Conservation (phyloP, 306 rosid genomes). For the Carpinus fangiana region DNA sequence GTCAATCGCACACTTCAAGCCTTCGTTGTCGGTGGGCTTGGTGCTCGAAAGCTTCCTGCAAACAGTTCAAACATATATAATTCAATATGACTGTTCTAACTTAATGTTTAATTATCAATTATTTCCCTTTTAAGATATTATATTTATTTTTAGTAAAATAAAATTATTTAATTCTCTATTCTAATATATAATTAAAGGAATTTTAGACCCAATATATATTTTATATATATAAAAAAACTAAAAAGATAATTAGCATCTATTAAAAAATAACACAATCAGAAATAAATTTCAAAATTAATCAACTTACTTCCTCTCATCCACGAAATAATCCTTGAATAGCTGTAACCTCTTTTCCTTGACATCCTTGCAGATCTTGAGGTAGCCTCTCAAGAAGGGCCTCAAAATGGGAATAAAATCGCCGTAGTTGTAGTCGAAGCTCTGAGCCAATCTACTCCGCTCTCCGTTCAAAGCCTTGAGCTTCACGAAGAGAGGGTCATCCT, state of each 20-base stretch:
- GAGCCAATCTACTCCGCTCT: slow-evolving; percentile 82
- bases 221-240: too few relatives aligned
- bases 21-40: slow-evolving; percentile 41
- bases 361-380: slow-evolving; percentile 78
- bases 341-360: slow-evolving; percentile 71
- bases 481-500: slow-evolving; percentile 60
- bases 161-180: too few relatives aligned
- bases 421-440: slow-evolving; percentile 87
- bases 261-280: too few relatives aligned
- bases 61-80: background rate
- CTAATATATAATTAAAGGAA: too few relatives aligned
- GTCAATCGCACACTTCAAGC: slow-evolving; percentile 81
- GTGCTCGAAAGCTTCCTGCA: slow-evolving; percentile 68
- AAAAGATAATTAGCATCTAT: too few relatives aligned
- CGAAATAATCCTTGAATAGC: slow-evolving; percentile 79
- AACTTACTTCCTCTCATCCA: slow-evolving; percentile 86
- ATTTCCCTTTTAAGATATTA: too few relatives aligned
- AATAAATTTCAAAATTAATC: too few relatives aligned
- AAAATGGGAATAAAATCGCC: slow-evolving; percentile 88
- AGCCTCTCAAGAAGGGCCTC: slow-evolving; percentile 80
- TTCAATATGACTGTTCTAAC: background rate
- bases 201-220: too few relatives aligned
- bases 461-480: slow-evolving; percentile 67
- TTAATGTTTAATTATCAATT: too few relatives aligned
- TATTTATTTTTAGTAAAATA: too few relatives aligned